Conservation (phyloP, 1,284 basidiomycete genomes). For the Cystobasidium pallidum region DNA sequence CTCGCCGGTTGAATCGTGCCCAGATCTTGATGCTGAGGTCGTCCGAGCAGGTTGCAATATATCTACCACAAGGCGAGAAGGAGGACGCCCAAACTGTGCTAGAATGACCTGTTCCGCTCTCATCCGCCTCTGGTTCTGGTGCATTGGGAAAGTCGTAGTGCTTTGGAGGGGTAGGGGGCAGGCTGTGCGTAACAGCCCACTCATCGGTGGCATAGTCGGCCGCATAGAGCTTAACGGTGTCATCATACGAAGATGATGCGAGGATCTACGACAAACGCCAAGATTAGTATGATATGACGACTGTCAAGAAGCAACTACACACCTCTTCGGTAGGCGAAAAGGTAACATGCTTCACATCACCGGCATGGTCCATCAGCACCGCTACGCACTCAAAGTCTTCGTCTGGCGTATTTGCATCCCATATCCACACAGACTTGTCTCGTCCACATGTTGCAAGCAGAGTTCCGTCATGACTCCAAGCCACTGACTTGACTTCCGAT, state of each 20-base stretch:
- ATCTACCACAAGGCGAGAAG: conserved; percentile 75
- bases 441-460: conserved; percentile 89
- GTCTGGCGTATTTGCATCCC: conserved; percentile 73
- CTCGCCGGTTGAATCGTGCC: conserved; percentile 56
- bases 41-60: conserved; percentile 77
- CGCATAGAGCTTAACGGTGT: conserved; percentile 89
- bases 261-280: conserved; percentile 68
- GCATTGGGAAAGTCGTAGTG: conserved; percentile 46
- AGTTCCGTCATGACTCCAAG: conserved; percentile 76
- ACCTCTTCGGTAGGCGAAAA: conserved; percentile 98
- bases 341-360: conserved; percentile 92
- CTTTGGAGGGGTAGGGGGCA: conserved; percentile 42
- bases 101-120: conserved; percentile 53
- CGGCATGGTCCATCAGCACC: conserved; percentile 95
- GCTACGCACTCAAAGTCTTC: conserved; percentile 92
- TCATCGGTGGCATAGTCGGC: conserved; percentile 90
- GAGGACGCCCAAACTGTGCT: conserved; percentile 87
- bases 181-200: conserved; percentile 78
- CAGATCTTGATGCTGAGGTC: conserved; percentile 70
- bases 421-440: conserved; percentile 98
- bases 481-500: conserved; percentile 94
- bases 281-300: not conserved
- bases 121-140: conserved; percentile 52
- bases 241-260: conserved; percentile 95
- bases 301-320: conserved; percentile 47